Conservation (phyloP, 345 rosid species). For the Ricinus communis region DNA sequence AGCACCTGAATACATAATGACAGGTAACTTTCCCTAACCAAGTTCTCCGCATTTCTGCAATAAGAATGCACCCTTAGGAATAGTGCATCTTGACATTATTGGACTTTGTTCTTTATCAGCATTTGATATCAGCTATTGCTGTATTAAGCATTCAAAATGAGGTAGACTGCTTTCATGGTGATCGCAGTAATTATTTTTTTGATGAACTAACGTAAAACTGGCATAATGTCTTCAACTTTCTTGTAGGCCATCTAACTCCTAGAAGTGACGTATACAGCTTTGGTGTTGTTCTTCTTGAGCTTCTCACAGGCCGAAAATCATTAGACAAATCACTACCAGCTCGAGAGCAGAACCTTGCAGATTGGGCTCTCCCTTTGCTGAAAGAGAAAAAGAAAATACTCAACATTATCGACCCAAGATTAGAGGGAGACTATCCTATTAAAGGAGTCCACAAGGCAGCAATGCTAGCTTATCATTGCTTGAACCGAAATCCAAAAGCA, state of each 20-base stretch:
- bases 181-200: too few species aligned
- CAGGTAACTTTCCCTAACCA: conserved; percentile 41
- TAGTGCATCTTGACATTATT: too few species aligned
- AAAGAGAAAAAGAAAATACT: conserved; percentile 87
- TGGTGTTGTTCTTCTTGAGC: conserved; percentile 27
- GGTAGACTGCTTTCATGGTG: too few species aligned
- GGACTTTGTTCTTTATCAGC: too few species aligned
- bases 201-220: too few species aligned
- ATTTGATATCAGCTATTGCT: too few species aligned
- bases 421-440: conserved; percentile 67
- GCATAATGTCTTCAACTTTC: background rate
- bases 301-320: conserved; percentile 77
- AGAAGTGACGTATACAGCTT: conserved; percentile 47
- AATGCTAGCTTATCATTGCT: conserved; percentile 95
- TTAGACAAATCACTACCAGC: conserved; percentile 83
- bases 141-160: too few species aligned
- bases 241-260: conserved; percentile 20
- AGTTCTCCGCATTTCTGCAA: too few species aligned
- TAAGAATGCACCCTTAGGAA: too few species aligned
- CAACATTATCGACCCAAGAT: conserved; percentile 72
- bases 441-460: conserved; percentile 88
- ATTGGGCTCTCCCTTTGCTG: conserved; percentile 86
- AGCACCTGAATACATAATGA: conserved; percentile 97
- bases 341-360: conserved; percentile 80
- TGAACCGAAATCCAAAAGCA: conserved; percentile 88